Evolutionary conservation across 768 basidiomycete genomes (phyloP).

Genomic region (Termitomyces sp.): DNA sequence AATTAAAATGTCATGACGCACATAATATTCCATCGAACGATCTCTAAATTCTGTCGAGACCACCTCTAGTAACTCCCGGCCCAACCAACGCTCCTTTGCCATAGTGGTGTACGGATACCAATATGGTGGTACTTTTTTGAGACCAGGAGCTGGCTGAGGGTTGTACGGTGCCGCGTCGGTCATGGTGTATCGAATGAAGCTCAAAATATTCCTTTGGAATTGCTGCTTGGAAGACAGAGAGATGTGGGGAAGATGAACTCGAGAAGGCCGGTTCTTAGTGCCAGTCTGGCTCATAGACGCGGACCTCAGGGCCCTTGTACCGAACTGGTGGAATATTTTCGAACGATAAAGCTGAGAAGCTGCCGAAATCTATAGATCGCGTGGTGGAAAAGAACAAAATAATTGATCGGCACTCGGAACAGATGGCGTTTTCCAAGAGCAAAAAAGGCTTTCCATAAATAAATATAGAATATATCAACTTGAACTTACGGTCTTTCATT

Average conservation of each 20-base stretch:
- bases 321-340: constrained; percentile 6
- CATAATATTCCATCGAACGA: constrained; percentile 94
- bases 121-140: constrained; percentile 84
- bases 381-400: background rate
- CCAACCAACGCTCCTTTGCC: constrained; percentile 90
- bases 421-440: too few species aligned
- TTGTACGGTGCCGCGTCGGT: constrained; percentile 29
- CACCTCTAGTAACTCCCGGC: constrained; percentile 84
- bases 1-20: constrained; percentile 37
- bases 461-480: too few species aligned
- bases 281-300: constrained; percentile 13
- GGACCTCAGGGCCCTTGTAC: constrained; percentile 15
- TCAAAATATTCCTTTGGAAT: constrained; percentile 54
- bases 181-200: constrained; percentile 52
- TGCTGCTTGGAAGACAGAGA: constrained; percentile 49
- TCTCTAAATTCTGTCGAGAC: constrained; percentile 94
- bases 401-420: constrained; percentile 7
- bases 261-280: constrained; percentile 22
- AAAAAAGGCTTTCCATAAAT: too few species aligned
- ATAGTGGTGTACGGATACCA: constrained; percentile 94
- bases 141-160: constrained; percentile 35
- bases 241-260: constrained; percentile 40
- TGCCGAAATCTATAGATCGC: background rate
- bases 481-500: too few species aligned
- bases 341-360: background rate